Evolutionary conservation across 2,329 filamentous ascomycete genomes (phyloP).

Genomic region (Tolypocladium amazonense): DNA sequence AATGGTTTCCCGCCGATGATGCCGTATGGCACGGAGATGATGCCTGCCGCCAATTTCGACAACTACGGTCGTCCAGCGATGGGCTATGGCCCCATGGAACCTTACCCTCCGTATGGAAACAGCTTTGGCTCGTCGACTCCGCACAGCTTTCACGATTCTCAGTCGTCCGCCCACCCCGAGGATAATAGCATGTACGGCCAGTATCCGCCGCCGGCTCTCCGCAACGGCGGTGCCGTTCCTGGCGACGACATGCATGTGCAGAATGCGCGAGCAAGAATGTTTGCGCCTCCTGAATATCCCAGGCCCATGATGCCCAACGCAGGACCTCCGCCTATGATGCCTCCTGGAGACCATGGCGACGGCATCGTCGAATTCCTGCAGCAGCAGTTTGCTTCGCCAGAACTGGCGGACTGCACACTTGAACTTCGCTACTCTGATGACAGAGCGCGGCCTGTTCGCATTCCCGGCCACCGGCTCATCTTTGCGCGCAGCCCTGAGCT

Average conservation of each 20-base stretch:
- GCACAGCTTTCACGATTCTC: constrained; percentile 52
- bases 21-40: constrained; percentile 24
- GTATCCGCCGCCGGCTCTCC: constrained; percentile 25
- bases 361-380: constrained; percentile 28
- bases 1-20: constrained; percentile 27
- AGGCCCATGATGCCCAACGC: constrained; percentile 20
- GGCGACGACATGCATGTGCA: constrained; percentile 19
- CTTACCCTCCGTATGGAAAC: constrained; percentile 20
- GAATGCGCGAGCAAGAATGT: constrained; percentile 19
- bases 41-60: constrained; percentile 23
- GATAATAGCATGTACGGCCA: constrained; percentile 31
- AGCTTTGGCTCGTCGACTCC: constrained; percentile 45
- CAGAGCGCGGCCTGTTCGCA: constrained; percentile 25
- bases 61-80: constrained; percentile 25
- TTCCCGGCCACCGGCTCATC: constrained; percentile 45
- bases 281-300: constrained; percentile 17
- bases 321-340: constrained; percentile 15
- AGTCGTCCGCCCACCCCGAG: constrained; percentile 40
- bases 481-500: constrained; percentile 37
- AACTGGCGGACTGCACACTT: constrained; percentile 32
- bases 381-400: constrained; percentile 19
- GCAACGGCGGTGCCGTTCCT: constrained; percentile 21
- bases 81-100: constrained; percentile 22
- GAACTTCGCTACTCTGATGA: constrained; percentile 34
- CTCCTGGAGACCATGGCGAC: constrained; percentile 20